Conservation (phyloP, 192 early-diverging fungal species). For the Entomortierella chlamydospora region DNA sequence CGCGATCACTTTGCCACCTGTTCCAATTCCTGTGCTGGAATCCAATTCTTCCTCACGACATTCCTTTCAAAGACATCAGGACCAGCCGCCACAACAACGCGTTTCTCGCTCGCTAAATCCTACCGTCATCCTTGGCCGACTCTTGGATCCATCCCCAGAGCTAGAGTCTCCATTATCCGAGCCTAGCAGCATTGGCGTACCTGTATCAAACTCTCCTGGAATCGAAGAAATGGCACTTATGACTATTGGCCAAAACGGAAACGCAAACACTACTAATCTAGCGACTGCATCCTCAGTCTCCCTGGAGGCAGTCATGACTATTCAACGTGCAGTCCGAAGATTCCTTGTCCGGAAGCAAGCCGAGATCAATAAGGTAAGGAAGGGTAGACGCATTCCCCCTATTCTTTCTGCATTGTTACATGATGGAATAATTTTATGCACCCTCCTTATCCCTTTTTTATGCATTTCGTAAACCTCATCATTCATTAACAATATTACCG, state of each 20-base stretch:
- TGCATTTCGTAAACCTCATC: no score
- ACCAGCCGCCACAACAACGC: conserved; percentile 19
- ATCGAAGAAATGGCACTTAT: conserved; percentile 10
- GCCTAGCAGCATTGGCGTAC: not conserved
- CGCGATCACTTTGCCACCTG: conserved; percentile 8
- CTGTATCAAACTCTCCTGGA: conserved; percentile 35
- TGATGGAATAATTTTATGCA: not conserved
- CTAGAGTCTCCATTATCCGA: conserved; percentile 5
- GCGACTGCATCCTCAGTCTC: not conserved
- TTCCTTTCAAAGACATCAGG: not conserved
- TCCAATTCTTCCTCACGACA: conserved; percentile 44
- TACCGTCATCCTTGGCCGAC: conserved; percentile 1
- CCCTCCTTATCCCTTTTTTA: not conserved
- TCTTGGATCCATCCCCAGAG: conserved; percentile 29
- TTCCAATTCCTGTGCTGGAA: conserved; percentile 22
- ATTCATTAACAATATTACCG: no score
- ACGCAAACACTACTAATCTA: not conserved
- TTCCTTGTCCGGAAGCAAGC: conserved; percentile 28
- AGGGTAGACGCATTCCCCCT: no score
- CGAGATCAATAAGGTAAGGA: conserved; percentile 10
- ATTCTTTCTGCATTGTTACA: not conserved
- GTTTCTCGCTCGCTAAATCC: conserved; percentile 31
- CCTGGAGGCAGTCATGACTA: conserved; percentile 24
- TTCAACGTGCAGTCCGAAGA: conserved; percentile 54
- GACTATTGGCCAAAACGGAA: not conserved